Evolutionary conservation across 805 yeast genomes (phyloP).

Genomic region (Pichia scutulata): DNA sequence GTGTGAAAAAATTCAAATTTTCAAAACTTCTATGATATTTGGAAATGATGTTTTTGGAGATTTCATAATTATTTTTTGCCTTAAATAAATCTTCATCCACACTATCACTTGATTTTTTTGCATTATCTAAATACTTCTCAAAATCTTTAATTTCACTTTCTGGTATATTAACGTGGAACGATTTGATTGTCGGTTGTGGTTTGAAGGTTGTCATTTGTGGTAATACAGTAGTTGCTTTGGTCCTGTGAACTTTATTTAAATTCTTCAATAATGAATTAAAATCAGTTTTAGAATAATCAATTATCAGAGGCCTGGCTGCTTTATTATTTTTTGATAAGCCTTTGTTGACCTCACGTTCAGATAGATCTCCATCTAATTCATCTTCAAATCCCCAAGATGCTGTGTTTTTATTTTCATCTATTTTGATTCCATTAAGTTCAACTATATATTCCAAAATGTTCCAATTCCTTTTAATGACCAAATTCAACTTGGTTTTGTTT

Average conservation of each 20-base stretch:
- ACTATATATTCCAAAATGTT: constrained; percentile 9
- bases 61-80: constrained; percentile 44
- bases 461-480: constrained; percentile 18
- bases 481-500: background rate
- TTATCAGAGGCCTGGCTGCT: background rate
- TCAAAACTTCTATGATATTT: constrained; percentile 34
- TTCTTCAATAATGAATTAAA: constrained; percentile 20
- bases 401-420: background rate
- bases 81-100: constrained; percentile 40
- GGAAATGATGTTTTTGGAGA: constrained; percentile 33
- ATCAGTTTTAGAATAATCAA: constrained; percentile 1
- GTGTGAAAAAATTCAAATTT: constrained; percentile 38
- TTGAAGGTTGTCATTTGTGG: constrained; percentile 23
- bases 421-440: background rate
- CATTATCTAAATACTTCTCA: constrained; percentile 36
- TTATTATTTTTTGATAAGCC: background rate
- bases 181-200: constrained; percentile 14
- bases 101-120: constrained; percentile 33
- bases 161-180: background rate
- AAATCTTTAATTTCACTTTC: constrained; percentile 20
- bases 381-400: constrained; percentile 5
- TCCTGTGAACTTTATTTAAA: constrained; percentile 18
- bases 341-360: background rate
- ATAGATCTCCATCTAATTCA: background rate
- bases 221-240: constrained; percentile 9